Conservation (phyloP, 2,329 filamentous ascomycete genomes). For the Pseudocercospora eumusae region DNA sequence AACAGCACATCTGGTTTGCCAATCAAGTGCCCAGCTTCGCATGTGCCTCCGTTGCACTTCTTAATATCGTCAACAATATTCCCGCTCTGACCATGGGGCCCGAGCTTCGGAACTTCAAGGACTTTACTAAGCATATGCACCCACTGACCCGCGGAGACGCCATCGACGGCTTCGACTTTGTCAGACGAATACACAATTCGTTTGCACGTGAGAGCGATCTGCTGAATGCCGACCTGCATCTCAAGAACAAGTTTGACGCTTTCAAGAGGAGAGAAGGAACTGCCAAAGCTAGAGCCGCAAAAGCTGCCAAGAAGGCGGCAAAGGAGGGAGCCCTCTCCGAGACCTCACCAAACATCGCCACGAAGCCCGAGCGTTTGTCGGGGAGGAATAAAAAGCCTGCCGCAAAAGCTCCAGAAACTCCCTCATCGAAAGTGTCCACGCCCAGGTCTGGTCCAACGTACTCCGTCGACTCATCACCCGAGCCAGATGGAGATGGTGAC, state of each 20-base stretch:
- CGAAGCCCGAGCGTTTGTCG: conserved; percentile 4
- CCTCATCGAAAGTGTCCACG: conserved; percentile 11
- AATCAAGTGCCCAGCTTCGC: conserved; percentile 87
- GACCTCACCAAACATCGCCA: conserved; percentile 1
- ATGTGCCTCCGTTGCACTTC: conserved; percentile 86
- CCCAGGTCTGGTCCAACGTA: not conserved
- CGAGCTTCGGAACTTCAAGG: conserved; percentile 71
- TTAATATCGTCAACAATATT: conserved; percentile 92
- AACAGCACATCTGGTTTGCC: conserved; percentile 83
- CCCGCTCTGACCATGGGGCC: conserved; percentile 66
- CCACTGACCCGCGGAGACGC: conserved; percentile 74
- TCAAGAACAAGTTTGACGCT: conserved; percentile 56
- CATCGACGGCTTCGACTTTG: conserved; percentile 71
- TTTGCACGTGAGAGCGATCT: conserved; percentile 81
- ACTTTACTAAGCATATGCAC: conserved; percentile 66
- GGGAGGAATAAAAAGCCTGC: conserved; percentile 1
- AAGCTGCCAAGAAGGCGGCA: conserved; percentile 34
- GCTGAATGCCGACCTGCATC: conserved; percentile 66
- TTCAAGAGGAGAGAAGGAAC: conserved; percentile 37
- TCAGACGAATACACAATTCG: conserved; percentile 83
- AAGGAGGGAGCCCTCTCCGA: conserved; percentile 10
- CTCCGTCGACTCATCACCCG: conserved; percentile 12
- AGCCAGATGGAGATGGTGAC: conserved; percentile 16
- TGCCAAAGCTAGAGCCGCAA: conserved; percentile 36
- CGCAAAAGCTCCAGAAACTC: not conserved